phyloP scores from a whole-genome alignment of 805 yeast genomes.

The Saccharomycopsis fibuligera region DNA sequence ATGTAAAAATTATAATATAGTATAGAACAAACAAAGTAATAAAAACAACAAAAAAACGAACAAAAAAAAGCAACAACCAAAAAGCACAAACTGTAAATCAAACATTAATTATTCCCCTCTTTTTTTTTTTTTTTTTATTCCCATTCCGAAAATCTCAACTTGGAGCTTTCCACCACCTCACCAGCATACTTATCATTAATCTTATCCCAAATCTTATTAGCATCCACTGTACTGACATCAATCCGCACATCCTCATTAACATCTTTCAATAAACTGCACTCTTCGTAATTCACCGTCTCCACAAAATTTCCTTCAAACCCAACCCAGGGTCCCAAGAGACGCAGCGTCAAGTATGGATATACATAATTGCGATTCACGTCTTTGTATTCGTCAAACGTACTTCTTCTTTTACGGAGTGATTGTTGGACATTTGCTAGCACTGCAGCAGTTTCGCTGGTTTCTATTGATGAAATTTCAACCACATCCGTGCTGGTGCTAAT shows the following conservation, averaged over 20 bases:
- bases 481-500: neutral
- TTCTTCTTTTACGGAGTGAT: conserved; percentile 28
- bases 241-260: conserved; percentile 17
- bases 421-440: conserved; percentile 1
- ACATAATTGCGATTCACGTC: conserved; percentile 38
- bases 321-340: conserved; percentile 41
- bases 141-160: conserved; percentile 19
- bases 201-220: conserved; percentile 11
- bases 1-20: too few relatives aligned
- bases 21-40: too few relatives aligned
- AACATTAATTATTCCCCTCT: too few relatives aligned
- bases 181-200: conserved; percentile 18
- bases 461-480: conserved; percentile 1
- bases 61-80: too few relatives aligned
- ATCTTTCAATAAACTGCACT: conserved; percentile 9
- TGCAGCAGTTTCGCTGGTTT: conserved; percentile 10
- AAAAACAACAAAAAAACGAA: too few relatives aligned
- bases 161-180: conserved; percentile 6
- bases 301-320: conserved; percentile 41
- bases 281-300: conserved; percentile 29
- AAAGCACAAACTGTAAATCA: too few relatives aligned
- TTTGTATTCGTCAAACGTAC: conserved; percentile 42
- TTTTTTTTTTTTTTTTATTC: too few relatives aligned
- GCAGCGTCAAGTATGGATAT: conserved; percentile 34
- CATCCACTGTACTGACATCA: conserved; percentile 13